Conservation (phyloP, 331 rosid species). For the Acacia pycnantha region DNA sequence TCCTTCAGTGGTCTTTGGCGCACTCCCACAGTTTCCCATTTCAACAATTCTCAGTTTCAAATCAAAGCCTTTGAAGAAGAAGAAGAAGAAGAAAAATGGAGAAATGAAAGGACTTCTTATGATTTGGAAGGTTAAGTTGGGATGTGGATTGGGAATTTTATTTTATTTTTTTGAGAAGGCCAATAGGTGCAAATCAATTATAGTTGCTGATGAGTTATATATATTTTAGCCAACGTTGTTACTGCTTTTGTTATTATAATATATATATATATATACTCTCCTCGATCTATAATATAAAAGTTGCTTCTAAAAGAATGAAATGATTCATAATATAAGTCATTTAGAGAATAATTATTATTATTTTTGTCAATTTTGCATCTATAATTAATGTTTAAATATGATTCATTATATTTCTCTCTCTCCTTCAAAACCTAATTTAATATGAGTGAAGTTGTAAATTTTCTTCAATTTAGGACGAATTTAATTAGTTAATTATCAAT, state of each 20-base stretch:
- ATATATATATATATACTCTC: neutral
- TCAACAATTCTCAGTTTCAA: neutral
- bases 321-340: no score
- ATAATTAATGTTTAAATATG: no score
- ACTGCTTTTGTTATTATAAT: neutral
- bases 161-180: neutral
- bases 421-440: no score
- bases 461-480: no score
- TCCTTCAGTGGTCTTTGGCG: constrained; percentile 47
- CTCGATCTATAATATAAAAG: no score
- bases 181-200: neutral
- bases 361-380: no score
- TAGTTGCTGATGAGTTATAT: neutral
- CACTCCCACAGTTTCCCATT: constrained; percentile 63
- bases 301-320: no score
- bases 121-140: neutral
- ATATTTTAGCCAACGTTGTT: neutral
- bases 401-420: no score
- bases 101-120: neutral
- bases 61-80: neutral
- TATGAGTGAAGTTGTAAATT: no score
- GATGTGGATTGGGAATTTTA: neutral
- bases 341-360: no score
- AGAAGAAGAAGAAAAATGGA: neutral
- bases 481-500: no score